A percentile compares a stretch with the other conserved stretches of the same genome.
Conservation (phyloP, 2,329 filamentous ascomycete genomes). For the Claviceps arundinis region DNA sequence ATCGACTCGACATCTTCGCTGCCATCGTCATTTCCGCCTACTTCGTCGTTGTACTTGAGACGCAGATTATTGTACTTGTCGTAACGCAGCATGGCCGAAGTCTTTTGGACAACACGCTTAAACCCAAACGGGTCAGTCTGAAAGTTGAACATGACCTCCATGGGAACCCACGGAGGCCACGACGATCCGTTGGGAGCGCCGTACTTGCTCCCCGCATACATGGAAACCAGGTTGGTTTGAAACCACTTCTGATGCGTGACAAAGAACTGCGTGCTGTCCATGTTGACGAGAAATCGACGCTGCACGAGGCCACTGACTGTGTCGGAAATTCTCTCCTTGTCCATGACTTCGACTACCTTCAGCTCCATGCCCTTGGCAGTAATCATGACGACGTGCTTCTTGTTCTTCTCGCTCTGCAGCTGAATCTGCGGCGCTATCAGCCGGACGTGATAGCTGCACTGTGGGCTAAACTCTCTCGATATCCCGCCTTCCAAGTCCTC, state of each 20-base stretch:
- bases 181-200: slow-evolving; percentile 71
- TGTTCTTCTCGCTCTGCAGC: slow-evolving; percentile 95
- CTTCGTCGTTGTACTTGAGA: slow-evolving; percentile 91
- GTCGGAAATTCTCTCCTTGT: slow-evolving; percentile 84
- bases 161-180: slow-evolving; percentile 96
- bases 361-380: slow-evolving; percentile 97
- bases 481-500: slow-evolving; percentile 63
- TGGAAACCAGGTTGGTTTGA: slow-evolving; percentile 66
- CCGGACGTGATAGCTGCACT: slow-evolving; percentile 88
- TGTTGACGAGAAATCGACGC: slow-evolving; percentile 81
- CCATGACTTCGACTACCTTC: slow-evolving; percentile 95
- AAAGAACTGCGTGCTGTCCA: slow-evolving; percentile 98
- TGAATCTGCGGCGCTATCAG: slow-evolving; percentile 97
- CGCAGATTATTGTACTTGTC: slow-evolving; percentile 98
- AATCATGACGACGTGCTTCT: slow-evolving; percentile 89
- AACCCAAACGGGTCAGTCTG: slow-evolving; percentile 92
- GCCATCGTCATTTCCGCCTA: slow-evolving; percentile 47
- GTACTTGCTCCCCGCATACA: slow-evolving; percentile 91
- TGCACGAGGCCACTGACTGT: slow-evolving; percentile 92
- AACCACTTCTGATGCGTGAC: slow-evolving; percentile 92
- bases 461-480: slow-evolving; percentile 72
- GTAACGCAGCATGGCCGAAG: slow-evolving; percentile 83
- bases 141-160: slow-evolving; percentile 98
- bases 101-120: slow-evolving; percentile 91
- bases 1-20: slow-evolving; percentile 31